These are phyloP conservation scores for Botrytis fragariae DNA, from an alignment of 2,329 filamentous ascomycete species.

Conservation along the genomic window DNA sequence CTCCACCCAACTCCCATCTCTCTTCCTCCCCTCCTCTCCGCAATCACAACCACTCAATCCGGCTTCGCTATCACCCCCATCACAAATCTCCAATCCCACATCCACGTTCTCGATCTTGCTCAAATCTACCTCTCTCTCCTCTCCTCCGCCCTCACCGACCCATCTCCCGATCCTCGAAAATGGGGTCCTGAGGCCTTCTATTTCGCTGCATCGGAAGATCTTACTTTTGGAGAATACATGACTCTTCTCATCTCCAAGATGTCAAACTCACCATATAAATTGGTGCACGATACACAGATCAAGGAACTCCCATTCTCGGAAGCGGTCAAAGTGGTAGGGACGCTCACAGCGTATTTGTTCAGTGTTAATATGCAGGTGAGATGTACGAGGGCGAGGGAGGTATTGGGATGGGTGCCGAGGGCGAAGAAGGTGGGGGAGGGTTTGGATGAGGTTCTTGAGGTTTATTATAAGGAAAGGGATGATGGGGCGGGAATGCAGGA, in stretches of 20 bases:
- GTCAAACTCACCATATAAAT: background rate
- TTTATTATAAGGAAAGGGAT: background rate
- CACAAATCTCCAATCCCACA: conserved; percentile 18
- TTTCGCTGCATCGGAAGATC: conserved; percentile 16
- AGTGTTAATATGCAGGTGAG: conserved; percentile 21
- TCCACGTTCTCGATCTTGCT: conserved; percentile 27
- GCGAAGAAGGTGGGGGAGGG: conserved; percentile 7
- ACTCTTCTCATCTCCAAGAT: background rate
- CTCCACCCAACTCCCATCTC: conserved; percentile 23
- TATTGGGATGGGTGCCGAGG: conserved; percentile 16
- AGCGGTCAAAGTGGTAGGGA: conserved; percentile 8
- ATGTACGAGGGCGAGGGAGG: conserved; percentile 16
- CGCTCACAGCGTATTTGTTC: background rate
- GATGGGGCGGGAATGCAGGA: background rate
- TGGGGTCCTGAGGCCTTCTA: conserved; percentile 25
- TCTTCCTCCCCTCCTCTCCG: conserved; percentile 1
- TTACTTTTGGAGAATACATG: conserved; percentile 19
- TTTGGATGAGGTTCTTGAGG: conserved; percentile 17
- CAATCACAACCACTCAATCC: background rate
- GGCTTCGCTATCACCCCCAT: conserved; percentile 22
- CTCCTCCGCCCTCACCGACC: conserved; percentile 8
- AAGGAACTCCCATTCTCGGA: background rate
- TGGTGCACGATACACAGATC: background rate
- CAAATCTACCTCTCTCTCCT: conserved; percentile 21
- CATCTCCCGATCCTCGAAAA: background rate